phyloP scores from a whole-genome alignment of 305 asterid genomes.

The Salvia sclarea region DNA sequence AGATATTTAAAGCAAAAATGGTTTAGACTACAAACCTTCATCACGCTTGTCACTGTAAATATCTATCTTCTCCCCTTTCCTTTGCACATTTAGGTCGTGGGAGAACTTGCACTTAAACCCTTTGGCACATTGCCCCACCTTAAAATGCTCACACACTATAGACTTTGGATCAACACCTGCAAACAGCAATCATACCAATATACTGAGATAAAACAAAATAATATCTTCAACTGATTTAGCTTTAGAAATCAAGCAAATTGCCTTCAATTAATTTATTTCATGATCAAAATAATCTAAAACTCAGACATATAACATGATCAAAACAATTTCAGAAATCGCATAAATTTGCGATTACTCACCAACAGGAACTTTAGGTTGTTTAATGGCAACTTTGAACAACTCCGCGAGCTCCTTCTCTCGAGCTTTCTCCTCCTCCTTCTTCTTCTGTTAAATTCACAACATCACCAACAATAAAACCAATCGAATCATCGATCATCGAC shows the following conservation, averaged over 20 bases:
- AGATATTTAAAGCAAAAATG: background rate
- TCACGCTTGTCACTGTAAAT: constrained; percentile 90
- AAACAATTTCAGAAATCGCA: background rate
- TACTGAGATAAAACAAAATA: background rate
- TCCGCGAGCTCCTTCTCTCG: constrained; percentile 88
- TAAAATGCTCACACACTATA: constrained; percentile 84
- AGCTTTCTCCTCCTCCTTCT: constrained; percentile 92
- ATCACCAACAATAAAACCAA: background rate
- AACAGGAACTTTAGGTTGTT: constrained; percentile 91
- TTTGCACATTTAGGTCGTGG: constrained; percentile 85
- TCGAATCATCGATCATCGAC: background rate
- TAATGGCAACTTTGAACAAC: constrained; percentile 77
- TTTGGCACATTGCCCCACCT: constrained; percentile 90
- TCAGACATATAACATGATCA: background rate
- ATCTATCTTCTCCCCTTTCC: constrained; percentile 94
- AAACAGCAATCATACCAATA: constrained; percentile 19
- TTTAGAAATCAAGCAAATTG: background rate
- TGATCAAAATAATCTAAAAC: too few species aligned
- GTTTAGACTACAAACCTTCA: constrained; percentile 52
- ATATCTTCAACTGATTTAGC: background rate
- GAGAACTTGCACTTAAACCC: constrained; percentile 98
- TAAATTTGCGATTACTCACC: constrained; percentile 48
- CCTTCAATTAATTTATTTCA: too few species aligned
- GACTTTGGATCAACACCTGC: constrained; percentile 99
- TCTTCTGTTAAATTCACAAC: constrained; percentile 59